phyloP scores from a whole-genome alignment of 2,329 filamentous ascomycete species.

The Pestalotiopsis sp. region DNA sequence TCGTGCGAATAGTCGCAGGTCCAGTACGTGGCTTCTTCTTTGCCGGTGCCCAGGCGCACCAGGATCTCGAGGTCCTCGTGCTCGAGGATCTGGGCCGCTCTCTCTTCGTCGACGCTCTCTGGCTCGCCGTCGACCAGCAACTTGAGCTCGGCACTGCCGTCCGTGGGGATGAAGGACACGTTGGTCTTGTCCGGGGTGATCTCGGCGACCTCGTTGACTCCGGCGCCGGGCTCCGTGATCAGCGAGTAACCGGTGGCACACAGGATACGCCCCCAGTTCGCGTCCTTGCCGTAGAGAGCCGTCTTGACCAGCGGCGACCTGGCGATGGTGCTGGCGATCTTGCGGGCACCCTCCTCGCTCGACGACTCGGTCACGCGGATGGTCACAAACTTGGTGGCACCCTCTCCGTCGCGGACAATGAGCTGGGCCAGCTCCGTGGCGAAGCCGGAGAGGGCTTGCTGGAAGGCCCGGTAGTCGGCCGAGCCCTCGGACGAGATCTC shows the following conservation, averaged over 20 bases:
- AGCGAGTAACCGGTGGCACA: slow-evolving; percentile 87
- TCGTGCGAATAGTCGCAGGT: slow-evolving; percentile 87
- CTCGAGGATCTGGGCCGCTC: slow-evolving; percentile 76
- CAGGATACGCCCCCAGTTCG: slow-evolving; percentile 97
- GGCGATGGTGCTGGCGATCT: slow-evolving; percentile 85
- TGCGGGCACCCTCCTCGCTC: slow-evolving; percentile 68
- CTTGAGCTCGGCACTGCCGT: slow-evolving; percentile 76
- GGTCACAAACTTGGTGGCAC: slow-evolving; percentile 96
- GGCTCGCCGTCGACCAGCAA: slow-evolving; percentile 79
- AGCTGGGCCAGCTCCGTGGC: slow-evolving; percentile 84
- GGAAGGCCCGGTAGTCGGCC: slow-evolving; percentile 70
- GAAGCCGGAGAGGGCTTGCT: slow-evolving; percentile 71
- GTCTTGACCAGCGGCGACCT: slow-evolving; percentile 95
- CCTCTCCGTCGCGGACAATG: slow-evolving; percentile 93
- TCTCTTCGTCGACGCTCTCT: slow-evolving; percentile 72
- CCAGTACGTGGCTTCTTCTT: slow-evolving; percentile 73
- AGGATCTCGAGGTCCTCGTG: slow-evolving; percentile 78
- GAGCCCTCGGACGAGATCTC: slow-evolving; percentile 55
- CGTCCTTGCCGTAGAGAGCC: slow-evolving; percentile 92
- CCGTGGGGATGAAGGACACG: slow-evolving; percentile 76
- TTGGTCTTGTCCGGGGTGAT: slow-evolving; percentile 68
- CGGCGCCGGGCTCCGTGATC: slow-evolving; percentile 57
- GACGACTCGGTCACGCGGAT: slow-evolving; percentile 78
- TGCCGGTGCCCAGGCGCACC: slow-evolving; percentile 69
- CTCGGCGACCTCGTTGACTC: slow-evolving; percentile 59